These are phyloP conservation scores for Flaveria sonorensis DNA, from an alignment of 129 eudicot species.

Conservation along the genomic window DNA sequence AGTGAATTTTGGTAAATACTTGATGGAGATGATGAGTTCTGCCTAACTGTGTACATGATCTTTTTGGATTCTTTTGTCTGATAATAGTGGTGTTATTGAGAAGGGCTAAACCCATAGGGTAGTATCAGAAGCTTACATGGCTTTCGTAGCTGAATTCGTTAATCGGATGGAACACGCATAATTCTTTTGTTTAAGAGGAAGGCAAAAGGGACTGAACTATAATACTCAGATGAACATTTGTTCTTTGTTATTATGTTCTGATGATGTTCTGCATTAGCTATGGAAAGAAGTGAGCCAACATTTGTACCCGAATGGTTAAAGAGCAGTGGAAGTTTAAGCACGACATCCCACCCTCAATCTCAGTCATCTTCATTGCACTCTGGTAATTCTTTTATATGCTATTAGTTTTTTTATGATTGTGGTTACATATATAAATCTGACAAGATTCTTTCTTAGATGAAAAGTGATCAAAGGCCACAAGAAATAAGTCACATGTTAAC, in stretches of 20 bases:
- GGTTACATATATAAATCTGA: not conserved
- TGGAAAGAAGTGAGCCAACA: conserved; percentile 19
- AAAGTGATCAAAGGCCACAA: not conserved
- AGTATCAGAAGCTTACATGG: conserved; percentile 38
- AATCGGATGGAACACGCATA: not conserved
- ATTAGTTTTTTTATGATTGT: not conserved
- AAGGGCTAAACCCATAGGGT: conserved; percentile 4
- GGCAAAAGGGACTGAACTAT: too few relatives aligned
- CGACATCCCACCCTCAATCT: not conserved
- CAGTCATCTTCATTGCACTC: not conserved
- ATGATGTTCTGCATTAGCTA: conserved; percentile 9
- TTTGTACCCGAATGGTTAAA: conserved; percentile 18
- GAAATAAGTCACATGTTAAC: conserved; percentile 15
- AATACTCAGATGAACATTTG: not conserved
- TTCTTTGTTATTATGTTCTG: not conserved
- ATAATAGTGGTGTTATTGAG: conserved; percentile 6
- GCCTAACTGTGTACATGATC: conserved; percentile 18
- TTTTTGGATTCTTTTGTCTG: conserved; percentile 19
- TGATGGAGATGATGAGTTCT: conserved; percentile 6
- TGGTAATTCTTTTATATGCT: not conserved
- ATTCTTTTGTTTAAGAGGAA: not conserved
- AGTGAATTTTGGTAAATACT: conserved; percentile 11
- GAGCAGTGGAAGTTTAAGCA: conserved; percentile 14
- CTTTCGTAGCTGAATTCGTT: conserved; percentile 51
- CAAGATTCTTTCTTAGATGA: not conserved